A percentile compares a stretch with the other conserved stretches of the same genome.
Conservation (phyloP, 495 filamentous ascomycete species). For the Sporormia fimetaria region DNA sequence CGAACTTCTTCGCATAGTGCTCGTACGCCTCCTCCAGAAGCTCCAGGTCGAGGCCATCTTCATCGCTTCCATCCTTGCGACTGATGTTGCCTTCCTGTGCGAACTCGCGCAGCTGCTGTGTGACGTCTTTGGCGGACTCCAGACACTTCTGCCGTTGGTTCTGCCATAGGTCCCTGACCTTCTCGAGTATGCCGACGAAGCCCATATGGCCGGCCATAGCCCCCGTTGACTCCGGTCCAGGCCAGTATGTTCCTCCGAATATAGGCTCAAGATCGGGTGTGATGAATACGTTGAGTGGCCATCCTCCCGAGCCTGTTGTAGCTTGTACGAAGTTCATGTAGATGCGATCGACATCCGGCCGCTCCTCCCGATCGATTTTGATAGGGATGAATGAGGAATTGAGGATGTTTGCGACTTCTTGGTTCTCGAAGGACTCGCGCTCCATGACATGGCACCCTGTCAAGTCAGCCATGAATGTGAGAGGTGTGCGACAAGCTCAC, state of each 20-base stretch:
- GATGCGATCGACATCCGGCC: slow-evolving; percentile 88
- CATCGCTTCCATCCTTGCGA: slow-evolving; percentile 34
- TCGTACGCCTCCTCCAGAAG: slow-evolving; percentile 80
- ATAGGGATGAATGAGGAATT: slow-evolving; percentile 86
- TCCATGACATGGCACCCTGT: slow-evolving; percentile 88
- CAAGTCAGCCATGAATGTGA: neutral
- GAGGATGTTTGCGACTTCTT: slow-evolving; percentile 65
- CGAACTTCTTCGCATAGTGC: slow-evolving; percentile 68
- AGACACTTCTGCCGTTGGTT: slow-evolving; percentile 72
- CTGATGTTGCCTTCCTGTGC: slow-evolving; percentile 73
- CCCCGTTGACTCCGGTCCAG: slow-evolving; percentile 52
- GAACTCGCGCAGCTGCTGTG: slow-evolving; percentile 69
- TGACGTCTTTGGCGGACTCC: slow-evolving; percentile 70
- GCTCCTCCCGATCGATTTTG: slow-evolving; percentile 88
- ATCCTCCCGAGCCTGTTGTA: slow-evolving; percentile 82
- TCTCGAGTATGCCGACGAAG: slow-evolving; percentile 73
- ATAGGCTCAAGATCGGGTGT: slow-evolving; percentile 88
- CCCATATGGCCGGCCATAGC: slow-evolving; percentile 46
- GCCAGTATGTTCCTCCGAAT: slow-evolving; percentile 96
- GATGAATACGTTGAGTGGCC: slow-evolving; percentile 94
- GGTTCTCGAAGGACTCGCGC: slow-evolving; percentile 81
- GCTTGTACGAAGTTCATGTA: slow-evolving; percentile 99
- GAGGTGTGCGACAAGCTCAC: slow-evolving; percentile 38
- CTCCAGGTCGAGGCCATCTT: slow-evolving; percentile 69
- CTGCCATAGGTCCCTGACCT: slow-evolving; percentile 69